Evolutionary conservation across 2,329 filamentous ascomycete species (phyloP).

Genomic region (Cylindrodendrum hubeiense): DNA sequence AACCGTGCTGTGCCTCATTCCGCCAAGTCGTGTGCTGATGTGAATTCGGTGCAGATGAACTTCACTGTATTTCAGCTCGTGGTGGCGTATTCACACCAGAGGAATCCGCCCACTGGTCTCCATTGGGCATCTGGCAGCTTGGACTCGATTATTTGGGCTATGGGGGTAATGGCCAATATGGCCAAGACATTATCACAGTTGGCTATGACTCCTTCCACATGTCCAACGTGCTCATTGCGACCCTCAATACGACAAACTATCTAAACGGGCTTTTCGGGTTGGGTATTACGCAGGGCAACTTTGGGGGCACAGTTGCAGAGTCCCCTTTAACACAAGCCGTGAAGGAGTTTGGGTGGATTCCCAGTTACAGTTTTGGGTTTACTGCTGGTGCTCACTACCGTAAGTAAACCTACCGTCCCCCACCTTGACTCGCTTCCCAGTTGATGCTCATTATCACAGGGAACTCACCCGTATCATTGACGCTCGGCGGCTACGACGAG

Average conservation of each 20-base stretch:
- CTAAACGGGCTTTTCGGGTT: conserved; percentile 68
- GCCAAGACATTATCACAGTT: conserved; percentile 62
- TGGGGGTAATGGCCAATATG: conserved; percentile 74
- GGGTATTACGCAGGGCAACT: conserved; percentile 66
- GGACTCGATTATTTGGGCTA: conserved; percentile 70
- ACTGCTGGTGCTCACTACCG: conserved; percentile 82
- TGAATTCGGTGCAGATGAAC: conserved; percentile 53
- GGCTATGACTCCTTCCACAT: conserved; percentile 55
- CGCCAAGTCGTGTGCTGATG: conserved; percentile 28
- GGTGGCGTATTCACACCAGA: conserved; percentile 69
- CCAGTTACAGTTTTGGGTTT: conserved; percentile 81
- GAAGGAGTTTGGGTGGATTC: conserved; percentile 69
- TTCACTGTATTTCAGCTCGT: conserved; percentile 66
- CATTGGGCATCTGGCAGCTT: conserved; percentile 71
- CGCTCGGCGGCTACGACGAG: conserved; percentile 77
- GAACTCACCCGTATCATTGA: conserved; percentile 67
- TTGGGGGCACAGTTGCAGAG: conserved; percentile 62
- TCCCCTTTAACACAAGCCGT: conserved; percentile 69
- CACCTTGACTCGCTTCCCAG: too few relatives aligned
- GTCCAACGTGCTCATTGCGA: conserved; percentile 61
- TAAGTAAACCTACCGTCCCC: conserved; percentile 51
- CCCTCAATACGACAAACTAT: conserved; percentile 67
- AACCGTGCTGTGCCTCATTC: not conserved
- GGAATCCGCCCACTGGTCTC: conserved; percentile 68
- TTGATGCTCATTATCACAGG: conserved; percentile 39